Base-by-base conservation (phyloP, 2,329 filamentous ascomycete genomes). In the Talaromyces islandicus region DNA sequence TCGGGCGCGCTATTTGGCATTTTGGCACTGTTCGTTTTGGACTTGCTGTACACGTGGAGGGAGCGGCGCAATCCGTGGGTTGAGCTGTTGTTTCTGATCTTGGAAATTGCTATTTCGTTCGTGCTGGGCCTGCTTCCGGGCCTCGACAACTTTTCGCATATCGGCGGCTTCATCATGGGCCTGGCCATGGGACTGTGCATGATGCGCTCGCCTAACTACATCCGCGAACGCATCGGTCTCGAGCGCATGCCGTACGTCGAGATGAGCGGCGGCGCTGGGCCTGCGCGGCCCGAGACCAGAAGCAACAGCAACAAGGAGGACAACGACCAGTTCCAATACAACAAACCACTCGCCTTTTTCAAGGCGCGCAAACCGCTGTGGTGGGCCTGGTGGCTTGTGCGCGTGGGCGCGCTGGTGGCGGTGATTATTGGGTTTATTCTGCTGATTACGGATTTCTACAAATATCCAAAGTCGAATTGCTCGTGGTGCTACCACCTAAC, bases 381-480 rank as follows among this genome's bases (percentile, higher is more conserved):
- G 94, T 99, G 94, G 94, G 89, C 80, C 6, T 99, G 94, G 94
- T 97, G 93, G 93, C 75, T 96, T 24, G 82, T 97, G 29, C 85
- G 94, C 19, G 90, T 84, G 0, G 91, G 83, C 0, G 88, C 89
- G 25, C 78, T 99, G 56, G 83, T 96, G 7, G 83, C 87, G n/a
- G 89, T 92, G 35, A 80, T 96, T 38, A 83, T 96, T 46, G 88
- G 88, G 1, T 97, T 97, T 72, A 89, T 96, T 63, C 78, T 97
- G 51, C 80, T 99, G 57, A 75, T 97, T 62, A 87, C 92, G 71
- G 94, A 97, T 77, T 99, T 99, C 73, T 97, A 97, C 77, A 84
- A 84, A 64, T 87, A 88, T 73, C 83, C 84, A 61, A 67, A 70
- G 41, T 85, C 86, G 54, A 87, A 83, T 30, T 99, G 94, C 74